Percentiles rank a stretch among this genome's conserved stretches.
These are phyloP conservation scores for Melaleuca alternifolia DNA, from an alignment of 345 rosid species.

Conservation along the genomic window DNA sequence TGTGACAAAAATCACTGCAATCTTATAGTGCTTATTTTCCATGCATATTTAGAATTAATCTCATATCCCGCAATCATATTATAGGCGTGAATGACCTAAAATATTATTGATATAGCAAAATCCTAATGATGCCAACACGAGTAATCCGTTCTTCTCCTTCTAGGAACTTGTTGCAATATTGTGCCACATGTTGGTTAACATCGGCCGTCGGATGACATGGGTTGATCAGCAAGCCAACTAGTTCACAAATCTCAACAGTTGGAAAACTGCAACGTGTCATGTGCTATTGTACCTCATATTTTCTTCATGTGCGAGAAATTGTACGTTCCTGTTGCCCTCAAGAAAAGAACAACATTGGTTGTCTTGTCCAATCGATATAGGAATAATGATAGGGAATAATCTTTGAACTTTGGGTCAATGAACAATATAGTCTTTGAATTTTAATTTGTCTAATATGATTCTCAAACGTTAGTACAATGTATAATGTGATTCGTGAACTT, in stretches of 20 bases:
- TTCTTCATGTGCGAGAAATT: background rate
- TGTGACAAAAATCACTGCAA: background rate
- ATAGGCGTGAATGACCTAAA: background rate
- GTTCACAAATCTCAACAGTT: background rate
- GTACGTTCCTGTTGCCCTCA: background rate
- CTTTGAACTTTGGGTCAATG: too few relatives aligned
- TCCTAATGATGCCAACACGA: too few relatives aligned
- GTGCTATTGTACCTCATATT: background rate
- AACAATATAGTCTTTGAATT: too few relatives aligned
- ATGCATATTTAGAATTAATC: background rate
- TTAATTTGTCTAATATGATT: too few relatives aligned
- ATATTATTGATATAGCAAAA: too few relatives aligned
- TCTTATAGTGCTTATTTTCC: background rate
- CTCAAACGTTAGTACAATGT: too few relatives aligned
- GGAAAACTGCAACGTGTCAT: background rate
- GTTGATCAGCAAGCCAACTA: background rate
- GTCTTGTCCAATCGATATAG: background rate
- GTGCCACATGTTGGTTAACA: background rate
- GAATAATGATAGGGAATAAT: too few relatives aligned
- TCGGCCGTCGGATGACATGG: background rate
- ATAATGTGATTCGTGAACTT: too few relatives aligned
- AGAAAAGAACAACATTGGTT: background rate
- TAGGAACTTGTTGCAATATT: background rate
- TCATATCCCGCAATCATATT: background rate
- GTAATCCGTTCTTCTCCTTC: background rate